A percentile compares a stretch with the other conserved stretches of the same genome.
These are phyloP conservation scores for Phytopythium boreale DNA, from an alignment of 352 stramenopile genomes.

Conservation along the genomic window DNA sequence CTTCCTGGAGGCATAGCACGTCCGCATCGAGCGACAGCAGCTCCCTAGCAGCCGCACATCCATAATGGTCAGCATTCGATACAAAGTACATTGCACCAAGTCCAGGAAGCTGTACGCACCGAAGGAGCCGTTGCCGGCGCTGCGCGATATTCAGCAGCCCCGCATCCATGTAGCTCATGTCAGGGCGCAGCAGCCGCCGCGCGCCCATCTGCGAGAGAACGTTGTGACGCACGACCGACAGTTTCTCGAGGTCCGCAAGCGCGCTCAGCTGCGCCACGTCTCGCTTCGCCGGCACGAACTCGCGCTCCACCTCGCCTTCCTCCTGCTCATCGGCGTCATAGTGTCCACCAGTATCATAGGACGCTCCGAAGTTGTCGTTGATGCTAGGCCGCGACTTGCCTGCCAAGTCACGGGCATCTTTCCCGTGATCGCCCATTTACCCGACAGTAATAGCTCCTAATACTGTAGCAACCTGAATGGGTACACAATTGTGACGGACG, in stretches of 20 bases:
- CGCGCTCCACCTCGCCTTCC: constrained; percentile 9
- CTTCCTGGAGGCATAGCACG: constrained; percentile 82
- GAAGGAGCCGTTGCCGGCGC: constrained; percentile 51
- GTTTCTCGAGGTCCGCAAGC: constrained; percentile 50
- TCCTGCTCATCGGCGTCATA: neutral
- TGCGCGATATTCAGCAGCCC: constrained; percentile 54
- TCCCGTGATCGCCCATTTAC: neutral
- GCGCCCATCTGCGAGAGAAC: constrained; percentile 80
- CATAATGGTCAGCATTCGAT: neutral
- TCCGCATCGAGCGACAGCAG: constrained; percentile 77
- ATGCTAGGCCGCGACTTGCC: neutral
- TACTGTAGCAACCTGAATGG: neutral
- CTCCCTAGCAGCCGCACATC: constrained; percentile 30
- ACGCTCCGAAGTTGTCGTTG: neutral
- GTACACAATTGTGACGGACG: neutral
- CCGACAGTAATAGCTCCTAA: no score
- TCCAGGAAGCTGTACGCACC: constrained; percentile 18
- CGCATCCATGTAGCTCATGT: constrained; percentile 45
- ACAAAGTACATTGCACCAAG: neutral
- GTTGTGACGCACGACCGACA: constrained; percentile 80
- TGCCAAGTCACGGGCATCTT: neutral
- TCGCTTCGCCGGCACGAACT: constrained; percentile 41
- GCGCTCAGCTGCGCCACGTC: constrained; percentile 40
- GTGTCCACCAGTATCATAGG: neutral
- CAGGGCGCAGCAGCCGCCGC: constrained; percentile 35